Conservation (phyloP, 2,329 filamentous ascomycete species). For the Aureobasidium sp. region DNA sequence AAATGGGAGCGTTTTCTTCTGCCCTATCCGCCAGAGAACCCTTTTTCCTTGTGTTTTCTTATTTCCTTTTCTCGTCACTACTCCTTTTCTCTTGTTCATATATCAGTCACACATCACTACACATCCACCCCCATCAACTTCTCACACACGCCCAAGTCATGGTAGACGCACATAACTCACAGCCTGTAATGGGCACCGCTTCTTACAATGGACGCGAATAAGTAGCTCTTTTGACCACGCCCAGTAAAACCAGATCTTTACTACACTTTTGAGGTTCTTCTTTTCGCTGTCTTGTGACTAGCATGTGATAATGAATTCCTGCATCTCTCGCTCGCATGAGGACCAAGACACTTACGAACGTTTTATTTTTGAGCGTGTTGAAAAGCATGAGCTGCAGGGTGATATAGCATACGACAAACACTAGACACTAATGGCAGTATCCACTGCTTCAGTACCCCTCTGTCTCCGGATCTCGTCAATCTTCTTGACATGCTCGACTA, state of each 20-base stretch:
- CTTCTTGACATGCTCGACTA: constrained; percentile 2
- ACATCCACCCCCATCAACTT: background rate
- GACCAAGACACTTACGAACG: too few species aligned
- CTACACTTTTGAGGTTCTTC: too few species aligned
- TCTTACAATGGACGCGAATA: background rate
- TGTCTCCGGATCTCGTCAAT: background rate
- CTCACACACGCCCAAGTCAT: constrained; percentile 26
- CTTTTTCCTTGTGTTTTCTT: constrained; percentile 30
- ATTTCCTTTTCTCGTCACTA: constrained; percentile 13
- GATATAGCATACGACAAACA: background rate
- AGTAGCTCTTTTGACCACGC: background rate
- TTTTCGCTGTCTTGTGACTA: background rate
- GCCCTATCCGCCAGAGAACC: constrained; percentile 29
- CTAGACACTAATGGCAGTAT: background rate
- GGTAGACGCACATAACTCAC: constrained; percentile 20
- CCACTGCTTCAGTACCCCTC: background rate
- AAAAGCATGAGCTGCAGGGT: background rate
- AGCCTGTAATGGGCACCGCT: constrained; percentile 4
- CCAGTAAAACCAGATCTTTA: background rate
- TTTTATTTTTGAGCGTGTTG: background rate
- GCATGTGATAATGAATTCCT: background rate
- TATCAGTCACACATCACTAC: background rate
- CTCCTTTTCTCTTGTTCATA: constrained; percentile 9
- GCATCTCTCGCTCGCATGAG: background rate
- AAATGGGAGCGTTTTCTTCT: constrained; percentile 36